These are phyloP conservation scores for Lecanicillium sp. DNA, from an alignment of 2,329 filamentous ascomycete species.

Conservation along the genomic window DNA sequence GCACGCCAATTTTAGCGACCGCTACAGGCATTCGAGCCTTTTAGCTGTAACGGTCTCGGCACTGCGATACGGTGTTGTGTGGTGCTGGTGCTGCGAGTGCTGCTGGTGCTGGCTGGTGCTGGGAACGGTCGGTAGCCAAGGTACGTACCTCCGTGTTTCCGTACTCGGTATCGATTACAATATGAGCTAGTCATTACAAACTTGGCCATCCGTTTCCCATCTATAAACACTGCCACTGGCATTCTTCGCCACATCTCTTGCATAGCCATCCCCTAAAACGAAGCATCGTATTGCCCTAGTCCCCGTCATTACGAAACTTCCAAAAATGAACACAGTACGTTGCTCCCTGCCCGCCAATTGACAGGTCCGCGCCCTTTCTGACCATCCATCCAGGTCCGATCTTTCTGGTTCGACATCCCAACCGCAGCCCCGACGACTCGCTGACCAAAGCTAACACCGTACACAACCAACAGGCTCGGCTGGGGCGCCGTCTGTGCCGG, in stretches of 20 bases:
- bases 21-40: not conserved
- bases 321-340: conserved; percentile 52
- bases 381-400: conserved; percentile 45
- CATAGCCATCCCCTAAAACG: not conserved
- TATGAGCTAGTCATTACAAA: too few species aligned
- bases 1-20: too few species aligned
- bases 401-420: conserved; percentile 51
- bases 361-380: too few species aligned
- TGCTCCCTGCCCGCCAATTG: not conserved
- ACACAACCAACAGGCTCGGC: conserved; percentile 60
- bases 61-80: too few species aligned
- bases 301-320: not conserved
- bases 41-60: not conserved
- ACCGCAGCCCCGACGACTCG: not conserved
- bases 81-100: too few species aligned
- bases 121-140: too few species aligned
- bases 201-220: too few species aligned
- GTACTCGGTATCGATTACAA: too few species aligned
- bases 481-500: conserved; percentile 86
- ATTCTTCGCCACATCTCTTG: not conserved
- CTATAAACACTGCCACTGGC: not conserved
- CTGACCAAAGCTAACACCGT: conserved; percentile 10
- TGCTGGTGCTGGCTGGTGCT: too few species aligned
- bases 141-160: too few species aligned
- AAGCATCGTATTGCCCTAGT: not conserved